Evolutionary conservation across 1,139 yeast species (phyloP).

Genomic region (Pichia sp.): DNA sequence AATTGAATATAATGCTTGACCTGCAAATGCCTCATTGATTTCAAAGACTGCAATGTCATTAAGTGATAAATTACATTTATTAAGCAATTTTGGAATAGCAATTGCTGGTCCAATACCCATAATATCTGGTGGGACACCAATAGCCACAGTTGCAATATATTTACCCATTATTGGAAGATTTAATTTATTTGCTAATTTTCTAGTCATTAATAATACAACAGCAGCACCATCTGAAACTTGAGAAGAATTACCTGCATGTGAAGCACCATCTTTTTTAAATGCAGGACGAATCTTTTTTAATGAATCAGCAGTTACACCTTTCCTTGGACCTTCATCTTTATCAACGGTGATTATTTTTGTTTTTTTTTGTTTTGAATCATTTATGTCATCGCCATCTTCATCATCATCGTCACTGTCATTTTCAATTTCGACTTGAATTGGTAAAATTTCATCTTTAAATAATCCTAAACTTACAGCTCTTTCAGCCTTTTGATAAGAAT

Average conservation of each 20-base stretch:
- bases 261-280: slow-evolving; percentile 74
- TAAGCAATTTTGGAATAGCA: slow-evolving; percentile 80
- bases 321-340: slow-evolving; percentile 88
- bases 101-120: slow-evolving; percentile 97
- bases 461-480: slow-evolving; percentile 62
- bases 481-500: slow-evolving; percentile 81
- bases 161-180: slow-evolving; percentile 66
- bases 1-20: slow-evolving; percentile 80
- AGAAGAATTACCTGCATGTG: slow-evolving; percentile 95
- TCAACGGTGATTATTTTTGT: slow-evolving; percentile 43
- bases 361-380: slow-evolving; percentile 32
- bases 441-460: slow-evolving; percentile 81
- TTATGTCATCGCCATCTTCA: slow-evolving; percentile 18
- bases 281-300: slow-evolving; percentile 78
- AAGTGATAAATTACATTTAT: slow-evolving; percentile 54
- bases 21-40: slow-evolving; percentile 95
- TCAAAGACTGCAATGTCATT: slow-evolving; percentile 73
- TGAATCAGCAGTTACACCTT: slow-evolving; percentile 74
- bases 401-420: slow-evolving; percentile 37
- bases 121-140: slow-evolving; percentile 93
- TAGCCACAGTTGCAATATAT: slow-evolving; percentile 67
- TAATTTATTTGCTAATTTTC: slow-evolving; percentile 76
- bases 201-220: slow-evolving; percentile 76
- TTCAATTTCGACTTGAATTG: slow-evolving; percentile 51
- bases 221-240: slow-evolving; percentile 97